Conservation (phyloP, 805 yeast species). For the Candida sithepensis region DNA sequence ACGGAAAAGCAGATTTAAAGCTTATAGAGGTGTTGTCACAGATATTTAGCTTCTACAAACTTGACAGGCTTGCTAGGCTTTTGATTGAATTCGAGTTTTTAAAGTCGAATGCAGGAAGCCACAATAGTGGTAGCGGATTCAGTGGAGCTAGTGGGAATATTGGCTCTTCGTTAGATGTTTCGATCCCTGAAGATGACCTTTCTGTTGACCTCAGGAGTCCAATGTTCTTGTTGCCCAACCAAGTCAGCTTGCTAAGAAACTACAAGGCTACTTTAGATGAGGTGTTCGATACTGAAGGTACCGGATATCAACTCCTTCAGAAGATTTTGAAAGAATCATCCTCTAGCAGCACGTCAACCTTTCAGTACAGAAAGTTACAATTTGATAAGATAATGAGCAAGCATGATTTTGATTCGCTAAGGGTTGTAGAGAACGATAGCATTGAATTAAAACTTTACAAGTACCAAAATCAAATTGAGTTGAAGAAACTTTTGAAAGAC, state of each 20-base stretch:
- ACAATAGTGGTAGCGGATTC: conserved; percentile 22
- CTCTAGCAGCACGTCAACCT: neutral
- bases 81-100: conserved; percentile 57
- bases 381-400: neutral
- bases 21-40: conserved; percentile 48
- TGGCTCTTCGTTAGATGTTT: neutral
- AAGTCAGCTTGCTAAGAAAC: conserved; percentile 16
- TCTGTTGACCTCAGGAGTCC: conserved; percentile 20
- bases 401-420: conserved; percentile 18
- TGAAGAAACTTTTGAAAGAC: conserved; percentile 18
- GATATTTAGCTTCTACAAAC: conserved; percentile 47
- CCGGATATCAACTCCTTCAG: conserved; percentile 7
- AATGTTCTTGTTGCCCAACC: conserved; percentile 30
- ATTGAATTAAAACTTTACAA: conserved; percentile 16
- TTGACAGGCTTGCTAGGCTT: conserved; percentile 47
- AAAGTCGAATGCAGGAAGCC: conserved; percentile 20
- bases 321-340: conserved; percentile 4
- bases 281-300: conserved; percentile 14
- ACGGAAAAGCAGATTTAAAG: conserved; percentile 63
- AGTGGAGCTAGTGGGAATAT: conserved; percentile 9
- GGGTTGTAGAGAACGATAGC: conserved; percentile 22
- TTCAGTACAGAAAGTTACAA: neutral
- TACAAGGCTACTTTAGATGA: conserved; percentile 20
- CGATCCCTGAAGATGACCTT: conserved; percentile 17
- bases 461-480: conserved; percentile 12